These are phyloP conservation scores for Boeremia lycopersici DNA, from an alignment of 2,329 filamentous ascomycete species.

Conservation along the genomic window DNA sequence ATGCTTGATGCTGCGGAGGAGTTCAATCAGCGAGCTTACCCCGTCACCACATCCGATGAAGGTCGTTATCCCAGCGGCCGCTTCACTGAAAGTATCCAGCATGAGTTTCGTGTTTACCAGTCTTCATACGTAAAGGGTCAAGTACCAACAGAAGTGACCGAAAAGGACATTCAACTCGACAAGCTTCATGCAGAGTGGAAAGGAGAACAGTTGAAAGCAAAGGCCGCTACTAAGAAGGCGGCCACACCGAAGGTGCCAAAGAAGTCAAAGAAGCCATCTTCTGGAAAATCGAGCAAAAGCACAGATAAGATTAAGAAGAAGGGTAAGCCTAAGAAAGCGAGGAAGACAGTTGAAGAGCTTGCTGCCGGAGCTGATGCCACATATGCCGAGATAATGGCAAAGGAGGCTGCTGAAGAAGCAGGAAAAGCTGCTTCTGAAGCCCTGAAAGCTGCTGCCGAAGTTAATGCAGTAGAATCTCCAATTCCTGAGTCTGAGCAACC, in stretches of 20 bases:
- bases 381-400: neutral
- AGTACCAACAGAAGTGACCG: conserved; percentile 2
- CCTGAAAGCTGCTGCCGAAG: neutral
- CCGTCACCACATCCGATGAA: conserved; percentile 13
- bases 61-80: conserved; percentile 19
- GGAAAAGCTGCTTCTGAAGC: neutral
- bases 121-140: conserved; percentile 26
- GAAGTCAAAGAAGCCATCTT: neutral
- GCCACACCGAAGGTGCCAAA: neutral
- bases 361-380: neutral
- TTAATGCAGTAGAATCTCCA: neutral
- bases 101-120: conserved; percentile 35
- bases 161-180: neutral
- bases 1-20: conserved; percentile 34
- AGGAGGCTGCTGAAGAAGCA: neutral
- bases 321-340: neutral
- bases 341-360: neutral
- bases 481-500: neutral
- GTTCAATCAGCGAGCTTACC: conserved; percentile 22
- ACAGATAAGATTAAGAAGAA: neutral
- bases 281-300: neutral
- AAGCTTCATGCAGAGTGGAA: neutral
- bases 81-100: conserved; percentile 35
- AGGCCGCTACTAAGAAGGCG: neutral
- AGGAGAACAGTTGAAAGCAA: neutral